Evolutionary conservation across 1,284 basidiomycete species (phyloP).

Genomic region (Pseudozyma flocculosa): DNA sequence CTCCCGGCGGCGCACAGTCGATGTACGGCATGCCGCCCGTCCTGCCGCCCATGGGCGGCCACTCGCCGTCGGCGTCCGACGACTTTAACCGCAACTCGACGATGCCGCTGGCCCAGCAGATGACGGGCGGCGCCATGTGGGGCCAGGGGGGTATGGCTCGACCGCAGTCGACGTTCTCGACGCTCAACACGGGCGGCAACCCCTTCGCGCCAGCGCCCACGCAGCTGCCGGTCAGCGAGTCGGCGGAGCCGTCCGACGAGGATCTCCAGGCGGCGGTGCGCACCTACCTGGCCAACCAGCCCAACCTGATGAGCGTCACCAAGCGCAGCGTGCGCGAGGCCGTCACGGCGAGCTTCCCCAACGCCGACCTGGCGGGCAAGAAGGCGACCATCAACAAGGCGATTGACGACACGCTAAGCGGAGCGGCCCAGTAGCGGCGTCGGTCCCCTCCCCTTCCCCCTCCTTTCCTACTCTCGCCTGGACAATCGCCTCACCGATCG

Average conservation of each 20-base stretch:
- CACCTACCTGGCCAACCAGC: constrained; percentile 49
- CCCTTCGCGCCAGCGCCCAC: constrained; percentile 30
- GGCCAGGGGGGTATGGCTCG: constrained; percentile 11
- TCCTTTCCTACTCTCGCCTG: too few species aligned
- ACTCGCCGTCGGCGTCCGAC: background rate
- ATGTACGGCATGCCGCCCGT: constrained; percentile 42
- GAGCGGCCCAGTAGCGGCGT: constrained; percentile 1
- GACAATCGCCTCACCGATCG: too few species aligned
- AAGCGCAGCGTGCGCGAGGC: constrained; percentile 55
- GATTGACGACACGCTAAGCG: constrained; percentile 53
- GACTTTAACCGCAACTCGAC: constrained; percentile 2
- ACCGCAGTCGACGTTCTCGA: constrained; percentile 26
- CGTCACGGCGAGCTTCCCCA: constrained; percentile 50
- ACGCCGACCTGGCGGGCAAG: constrained; percentile 42
- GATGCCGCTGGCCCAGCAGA: constrained; percentile 42
- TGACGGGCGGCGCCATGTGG: constrained; percentile 35
- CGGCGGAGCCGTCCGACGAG: constrained; percentile 40
- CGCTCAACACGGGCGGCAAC: constrained; percentile 22
- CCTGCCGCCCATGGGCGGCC: background rate
- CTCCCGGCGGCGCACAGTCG: constrained; percentile 8
- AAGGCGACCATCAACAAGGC: constrained; percentile 53
- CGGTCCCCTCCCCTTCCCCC: background rate
- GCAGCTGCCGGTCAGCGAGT: constrained; percentile 25
- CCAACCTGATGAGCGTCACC: constrained; percentile 53
- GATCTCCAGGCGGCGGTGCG: constrained; percentile 48